Evolutionary conservation across 495 filamentous ascomycete species (phyloP), one percentile per base, ranked within the genome.

Genomic region (Lindgomyces ingoldianus): DNA sequence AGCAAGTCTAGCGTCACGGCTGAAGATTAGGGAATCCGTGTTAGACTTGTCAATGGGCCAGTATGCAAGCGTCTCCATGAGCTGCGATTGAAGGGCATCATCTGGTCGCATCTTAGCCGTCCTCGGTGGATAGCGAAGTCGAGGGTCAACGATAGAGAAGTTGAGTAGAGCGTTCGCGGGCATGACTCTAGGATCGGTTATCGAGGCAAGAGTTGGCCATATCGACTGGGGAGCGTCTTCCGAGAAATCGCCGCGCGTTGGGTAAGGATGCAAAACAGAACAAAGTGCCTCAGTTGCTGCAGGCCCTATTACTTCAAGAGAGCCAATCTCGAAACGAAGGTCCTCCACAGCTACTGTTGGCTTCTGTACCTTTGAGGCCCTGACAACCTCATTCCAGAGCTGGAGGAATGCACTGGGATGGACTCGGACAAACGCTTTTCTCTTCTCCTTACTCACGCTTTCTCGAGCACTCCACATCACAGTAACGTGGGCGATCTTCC

Each of bases 361-460:
- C 29, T 83, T 85, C 71, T 92, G 88, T 48, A 81, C 78, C 70
- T 91, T 93, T 11, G 84, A 82, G 8, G 89, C 70, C 33, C 79
- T 81, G 41, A 93, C 71, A n/a, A 96, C 67, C 66, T 90, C 85
- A 22, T 88, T 84, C 86, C 94, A 98, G 0, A 89, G 67, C 68
- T 96, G 89, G 18, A 89, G 75, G 74, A 98, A 98, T 24, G 87
- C 90, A 19, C 94, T 90, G 0, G 94, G 94, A 74, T 98, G 94
- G 11, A 91, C 81, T 27, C 94, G 79, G 22, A 98, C 78, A 57
- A 93, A 84, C 2, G 91, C 46, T 63, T 87, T 86, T 53, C 85
- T 80, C 55, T 79, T 84, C 8, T 66, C 57, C 36, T 79, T 80
- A 50, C 79, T 78, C 60, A 63, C 70, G 6, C 19, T 48, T 56